A percentile compares a stretch with the other conserved stretches of the same genome.
phyloP scores from a whole-genome alignment of 2,329 filamentous ascomycete species.

The Diaporthe nobilis region DNA sequence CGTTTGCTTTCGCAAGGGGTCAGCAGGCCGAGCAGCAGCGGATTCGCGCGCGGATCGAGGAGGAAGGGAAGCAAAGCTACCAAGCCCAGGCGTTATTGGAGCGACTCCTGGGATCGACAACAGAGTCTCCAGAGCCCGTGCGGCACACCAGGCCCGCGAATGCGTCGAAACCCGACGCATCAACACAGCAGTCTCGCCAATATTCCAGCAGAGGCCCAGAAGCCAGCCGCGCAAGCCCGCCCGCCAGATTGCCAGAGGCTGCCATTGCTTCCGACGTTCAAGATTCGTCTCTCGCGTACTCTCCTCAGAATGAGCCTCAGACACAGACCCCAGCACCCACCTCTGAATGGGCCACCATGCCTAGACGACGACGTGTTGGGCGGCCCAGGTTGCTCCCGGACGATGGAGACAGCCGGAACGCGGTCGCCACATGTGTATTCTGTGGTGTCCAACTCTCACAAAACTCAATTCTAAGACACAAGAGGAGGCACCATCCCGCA shows the following conservation, averaged over 20 bases:
- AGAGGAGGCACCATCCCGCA: constrained; percentile 15
- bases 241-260: not conserved
- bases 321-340: not conserved
- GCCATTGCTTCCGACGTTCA: not conserved
- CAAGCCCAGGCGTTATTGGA: not conserved
- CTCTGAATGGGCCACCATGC: not conserved
- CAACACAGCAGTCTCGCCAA: not conserved
- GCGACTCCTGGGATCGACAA: not conserved
- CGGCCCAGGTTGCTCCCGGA: not conserved
- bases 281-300: not conserved
- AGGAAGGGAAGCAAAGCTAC: not conserved
- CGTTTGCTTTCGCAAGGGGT: constrained; percentile 9
- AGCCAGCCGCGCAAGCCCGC: not conserved
- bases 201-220: not conserved
- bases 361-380: not conserved
- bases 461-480: constrained; percentile 12
- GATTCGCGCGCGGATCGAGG: not conserved
- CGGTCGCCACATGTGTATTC: constrained; percentile 24
- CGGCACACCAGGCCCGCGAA: not conserved
- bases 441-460: not conserved
- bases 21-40: constrained; percentile 20
- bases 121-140: not conserved
- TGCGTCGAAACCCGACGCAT: not conserved
- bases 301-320: too few species aligned
- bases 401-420: not conserved